Percentiles rank a stretch among this genome's conserved stretches.
Evolutionary conservation across 257 asterid species (phyloP).

Genomic region (Eustoma russellianum): DNA sequence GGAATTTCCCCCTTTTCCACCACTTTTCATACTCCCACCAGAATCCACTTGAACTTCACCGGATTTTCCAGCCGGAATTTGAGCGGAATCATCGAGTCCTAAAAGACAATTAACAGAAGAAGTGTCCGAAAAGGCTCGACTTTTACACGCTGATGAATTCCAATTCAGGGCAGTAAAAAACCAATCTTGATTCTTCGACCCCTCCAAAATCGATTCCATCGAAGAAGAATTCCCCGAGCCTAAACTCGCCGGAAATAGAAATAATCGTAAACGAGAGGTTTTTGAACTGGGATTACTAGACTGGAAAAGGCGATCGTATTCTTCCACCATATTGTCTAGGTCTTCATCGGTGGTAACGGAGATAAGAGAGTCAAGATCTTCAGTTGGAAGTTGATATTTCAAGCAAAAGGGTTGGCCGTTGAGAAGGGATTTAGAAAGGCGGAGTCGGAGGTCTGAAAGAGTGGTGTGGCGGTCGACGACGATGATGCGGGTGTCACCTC

Average conservation of each 20-base stretch:
- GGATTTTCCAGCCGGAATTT: conserved; percentile 25
- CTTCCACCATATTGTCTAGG: conserved; percentile 87
- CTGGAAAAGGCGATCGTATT: conserved; percentile 58
- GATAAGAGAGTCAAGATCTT: conserved; percentile 81
- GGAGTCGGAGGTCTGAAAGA: conserved; percentile 49
- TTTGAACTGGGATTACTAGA: conserved; percentile 13
- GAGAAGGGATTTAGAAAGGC: conserved; percentile 70
- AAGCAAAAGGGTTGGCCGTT: conserved; percentile 43
- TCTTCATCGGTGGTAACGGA: conserved; percentile 81
- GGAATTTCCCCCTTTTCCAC: conserved; percentile 14
- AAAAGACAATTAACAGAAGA: conserved; percentile 69
- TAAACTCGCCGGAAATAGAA: conserved; percentile 19
- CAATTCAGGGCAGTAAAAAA: conserved; percentile 75
- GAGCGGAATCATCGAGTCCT: conserved; percentile 56
- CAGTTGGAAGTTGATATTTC: conserved; percentile 79
- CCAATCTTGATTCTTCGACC: conserved; percentile 83
- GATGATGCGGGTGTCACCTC: conserved; percentile 87
- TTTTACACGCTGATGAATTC: conserved; percentile 26
- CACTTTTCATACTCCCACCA: conserved; percentile 16
- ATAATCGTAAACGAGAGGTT: conserved; percentile 54
- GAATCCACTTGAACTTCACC: conserved; percentile 38
- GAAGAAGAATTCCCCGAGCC: conserved; percentile 21
- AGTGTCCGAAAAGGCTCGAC: conserved; percentile 50
- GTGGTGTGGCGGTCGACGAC: conserved; percentile 60
- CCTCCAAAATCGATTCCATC: conserved; percentile 28